Conservation (phyloP, 495 filamentous ascomycete genomes). For the Collariella sp. region DNA sequence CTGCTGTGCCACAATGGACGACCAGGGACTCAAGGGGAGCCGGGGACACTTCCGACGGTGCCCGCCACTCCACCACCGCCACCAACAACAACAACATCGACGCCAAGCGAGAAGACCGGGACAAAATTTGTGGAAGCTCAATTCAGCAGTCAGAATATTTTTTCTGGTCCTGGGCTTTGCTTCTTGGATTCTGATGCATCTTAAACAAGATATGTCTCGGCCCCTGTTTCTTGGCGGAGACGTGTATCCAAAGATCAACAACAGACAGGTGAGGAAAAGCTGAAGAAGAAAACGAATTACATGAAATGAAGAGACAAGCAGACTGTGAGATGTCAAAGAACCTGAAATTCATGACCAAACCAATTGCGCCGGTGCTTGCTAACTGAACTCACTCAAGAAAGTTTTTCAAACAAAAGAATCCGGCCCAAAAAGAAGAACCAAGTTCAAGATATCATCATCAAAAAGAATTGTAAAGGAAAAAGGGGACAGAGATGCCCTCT, state of each 20-base stretch:
- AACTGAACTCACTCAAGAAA: neutral
- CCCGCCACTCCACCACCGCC: too few relatives aligned
- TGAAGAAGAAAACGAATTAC: neutral
- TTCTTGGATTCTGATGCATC: too few relatives aligned
- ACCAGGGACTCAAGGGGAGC: too few relatives aligned
- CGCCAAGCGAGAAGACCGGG: neutral
- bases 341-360: too few relatives aligned
- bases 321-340: too few relatives aligned
- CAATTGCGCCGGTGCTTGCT: too few relatives aligned
- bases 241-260: neutral
- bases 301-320: neutral
- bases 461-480: neutral
- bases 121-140: neutral
- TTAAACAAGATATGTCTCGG: too few relatives aligned
- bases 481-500: too few relatives aligned
- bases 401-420: neutral
- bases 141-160: neutral
- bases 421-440: too few relatives aligned
- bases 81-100: neutral
- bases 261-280: neutral
- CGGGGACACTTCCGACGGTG: too few relatives aligned
- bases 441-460: neutral
- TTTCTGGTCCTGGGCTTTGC: neutral
- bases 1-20: too few relatives aligned
- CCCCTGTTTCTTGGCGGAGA: too few relatives aligned